Conservation (phyloP, 2,329 filamentous ascomycete species). For the Thelonectria discophora region DNA sequence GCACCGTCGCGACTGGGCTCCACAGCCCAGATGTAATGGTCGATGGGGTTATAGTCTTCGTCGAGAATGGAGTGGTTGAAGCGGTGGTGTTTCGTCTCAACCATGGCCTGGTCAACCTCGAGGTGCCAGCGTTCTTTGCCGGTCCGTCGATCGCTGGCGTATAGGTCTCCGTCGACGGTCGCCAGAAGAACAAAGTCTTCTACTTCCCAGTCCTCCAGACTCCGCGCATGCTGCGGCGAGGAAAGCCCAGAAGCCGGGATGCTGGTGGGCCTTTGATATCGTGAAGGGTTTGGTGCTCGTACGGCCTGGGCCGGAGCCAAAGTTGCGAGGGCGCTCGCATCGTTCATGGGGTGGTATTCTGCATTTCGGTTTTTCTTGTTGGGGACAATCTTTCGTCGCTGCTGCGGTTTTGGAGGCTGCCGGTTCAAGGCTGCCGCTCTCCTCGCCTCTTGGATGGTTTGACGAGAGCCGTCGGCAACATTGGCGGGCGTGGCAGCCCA, state of each 20-base stretch:
- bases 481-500: conserved; percentile 46
- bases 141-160: conserved; percentile 88
- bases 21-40: conserved; percentile 94
- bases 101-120: conserved; percentile 84
- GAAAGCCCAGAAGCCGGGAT: conserved; percentile 71
- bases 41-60: conserved; percentile 70
- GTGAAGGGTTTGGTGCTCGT: conserved; percentile 85
- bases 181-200: conserved; percentile 99
- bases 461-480: conserved; percentile 41
- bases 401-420: conserved; percentile 34
- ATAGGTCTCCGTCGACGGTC: conserved; percentile 97
- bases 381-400: conserved; percentile 33
- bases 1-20: conserved; percentile 89
- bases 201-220: conserved; percentile 98
- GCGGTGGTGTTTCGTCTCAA: conserved; percentile 86
- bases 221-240: conserved; percentile 93
- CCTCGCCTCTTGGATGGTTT: conserved; percentile 42
- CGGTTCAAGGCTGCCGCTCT: conserved; percentile 40
- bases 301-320: conserved; percentile 96
- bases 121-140: conserved; percentile 88
- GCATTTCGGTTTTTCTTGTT: conserved; percentile 46
- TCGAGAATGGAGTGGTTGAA: conserved; percentile 70
- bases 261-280: conserved; percentile 64
- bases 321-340: conserved; percentile 97
- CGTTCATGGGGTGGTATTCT: conserved; percentile 54